phyloP scores from a whole-genome alignment of 345 rosid genomes.

The Gossypium stocksii region DNA sequence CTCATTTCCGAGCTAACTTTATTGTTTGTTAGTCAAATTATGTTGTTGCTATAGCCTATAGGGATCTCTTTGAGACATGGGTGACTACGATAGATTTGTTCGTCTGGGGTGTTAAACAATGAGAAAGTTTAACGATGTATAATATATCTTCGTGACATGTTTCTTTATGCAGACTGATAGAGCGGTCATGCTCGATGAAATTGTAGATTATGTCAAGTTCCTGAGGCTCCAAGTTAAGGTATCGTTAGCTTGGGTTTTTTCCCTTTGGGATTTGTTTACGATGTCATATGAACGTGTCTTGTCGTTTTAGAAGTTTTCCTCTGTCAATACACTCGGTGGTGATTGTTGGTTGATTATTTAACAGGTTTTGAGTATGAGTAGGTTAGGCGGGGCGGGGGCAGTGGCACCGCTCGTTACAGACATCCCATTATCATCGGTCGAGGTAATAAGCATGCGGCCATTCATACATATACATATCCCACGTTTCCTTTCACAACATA shows the following conservation, averaged over 20 bases:
- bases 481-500: not conserved
- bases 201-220: constrained; percentile 99
- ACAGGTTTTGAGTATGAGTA: constrained; percentile 99
- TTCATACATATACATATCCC: not conserved
- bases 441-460: constrained; percentile 46
- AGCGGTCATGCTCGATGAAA: constrained; percentile 98
- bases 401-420: constrained; percentile 98
- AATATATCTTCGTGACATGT: not conserved
- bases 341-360: constrained; percentile 20
- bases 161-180: constrained; percentile 70
- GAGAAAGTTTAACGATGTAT: not conserved
- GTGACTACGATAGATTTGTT: not conserved
- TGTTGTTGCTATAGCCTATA: too few relatives aligned
- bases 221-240: constrained; percentile 99
- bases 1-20: not conserved
- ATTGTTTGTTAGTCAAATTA: not conserved
- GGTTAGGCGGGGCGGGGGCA: constrained; percentile 97
- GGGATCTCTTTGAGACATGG: not conserved
- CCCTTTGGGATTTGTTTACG: not conserved
- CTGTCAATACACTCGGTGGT: not conserved
- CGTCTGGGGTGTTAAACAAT: not conserved
- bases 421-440: constrained; percentile 83
- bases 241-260: constrained; percentile 2
- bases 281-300: not conserved
- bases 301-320: not conserved